Base-by-base conservation (phyloP, 305 asterid genomes). In the Euphrasia arctica region DNA sequence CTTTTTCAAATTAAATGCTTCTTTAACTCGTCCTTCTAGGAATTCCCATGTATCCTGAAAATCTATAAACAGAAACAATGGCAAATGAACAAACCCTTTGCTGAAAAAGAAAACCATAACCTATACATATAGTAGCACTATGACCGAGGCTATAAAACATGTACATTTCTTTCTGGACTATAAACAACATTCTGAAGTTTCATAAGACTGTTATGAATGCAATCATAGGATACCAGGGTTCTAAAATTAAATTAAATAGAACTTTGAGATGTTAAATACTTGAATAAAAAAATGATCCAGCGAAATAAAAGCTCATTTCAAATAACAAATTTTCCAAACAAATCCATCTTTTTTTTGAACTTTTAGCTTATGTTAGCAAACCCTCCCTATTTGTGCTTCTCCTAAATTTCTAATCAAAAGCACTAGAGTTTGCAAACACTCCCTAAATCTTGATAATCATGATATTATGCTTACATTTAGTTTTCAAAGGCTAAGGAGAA, bases 41-140 rank as follows among this genome's bases (percentile, higher is more conserved):
- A 89, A 92, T 22, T 64, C 74, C 97, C 98, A 92, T 42, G 98
- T 87, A 59, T 87, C 95, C 72, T 77, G 86, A 67, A 84, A 84
- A 80, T 83, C 98, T 92, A 66, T 58, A 64, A 58, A 70, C 25
- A 68, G 67, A 73, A 45, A 71, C 32, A 27, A 25, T 18, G 58
- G 42, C 45, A 50, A 61, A 48, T 65, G 42, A 70, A 54, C 29
- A 45, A 58, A 29, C 55, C 32, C 48, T 64, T 61, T 15, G 11
- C 62, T 5, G 58, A 27, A 27, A 71, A 63, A 25, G 64, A 54
- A 61, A 51, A 65, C 31, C 65, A 52, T 58, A 58, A 50, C 22
- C 15, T 27, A 43, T 52, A 34, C 60, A 62, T 55, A 61, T 12
- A 39, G 32, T 55, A 70, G 67, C 64, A 45, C 9, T 3, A 48